Conservation (phyloP, 805 yeast species). For the Kazachstania psychrophila region DNA sequence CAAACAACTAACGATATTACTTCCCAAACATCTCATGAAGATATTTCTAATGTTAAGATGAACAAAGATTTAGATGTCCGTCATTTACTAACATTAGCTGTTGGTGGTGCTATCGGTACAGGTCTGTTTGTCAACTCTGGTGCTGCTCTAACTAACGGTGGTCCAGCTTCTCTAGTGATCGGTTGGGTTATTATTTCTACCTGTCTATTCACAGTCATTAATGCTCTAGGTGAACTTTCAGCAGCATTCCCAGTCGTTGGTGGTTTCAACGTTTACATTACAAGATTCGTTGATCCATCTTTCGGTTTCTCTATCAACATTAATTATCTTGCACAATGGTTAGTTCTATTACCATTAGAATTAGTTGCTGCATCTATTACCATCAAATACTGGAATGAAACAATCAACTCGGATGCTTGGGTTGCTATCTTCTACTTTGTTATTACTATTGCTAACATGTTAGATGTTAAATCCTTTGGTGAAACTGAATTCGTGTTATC, state of each 20-base stretch:
- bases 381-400: conserved; percentile 43
- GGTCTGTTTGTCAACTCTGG: conserved; percentile 65
- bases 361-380: conserved; percentile 53
- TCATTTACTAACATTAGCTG: conserved; percentile 58
- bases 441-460: conserved; percentile 40
- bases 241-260: conserved; percentile 47
- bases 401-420: conserved; percentile 50
- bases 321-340: conserved; percentile 48
- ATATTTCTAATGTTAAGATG: conserved; percentile 11
- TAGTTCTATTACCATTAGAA: conserved; percentile 49
- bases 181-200: conserved; percentile 48
- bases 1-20: conserved; percentile 3
- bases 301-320: conserved; percentile 47
- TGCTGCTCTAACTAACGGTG: conserved; percentile 47
- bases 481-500: conserved; percentile 49
- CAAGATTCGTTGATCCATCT: conserved; percentile 47
- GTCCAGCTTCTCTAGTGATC: conserved; percentile 55
- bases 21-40: conserved; percentile 7
- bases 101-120: conserved; percentile 61
- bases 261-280: conserved; percentile 41
- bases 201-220: conserved; percentile 50
- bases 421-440: conserved; percentile 44
- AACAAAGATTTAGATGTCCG: conserved; percentile 22
- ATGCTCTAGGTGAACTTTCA: conserved; percentile 44
- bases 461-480: conserved; percentile 48